Evolutionary conservation across 805 yeast genomes (phyloP).

Genomic region (Metschnikowia gruessii): DNA sequence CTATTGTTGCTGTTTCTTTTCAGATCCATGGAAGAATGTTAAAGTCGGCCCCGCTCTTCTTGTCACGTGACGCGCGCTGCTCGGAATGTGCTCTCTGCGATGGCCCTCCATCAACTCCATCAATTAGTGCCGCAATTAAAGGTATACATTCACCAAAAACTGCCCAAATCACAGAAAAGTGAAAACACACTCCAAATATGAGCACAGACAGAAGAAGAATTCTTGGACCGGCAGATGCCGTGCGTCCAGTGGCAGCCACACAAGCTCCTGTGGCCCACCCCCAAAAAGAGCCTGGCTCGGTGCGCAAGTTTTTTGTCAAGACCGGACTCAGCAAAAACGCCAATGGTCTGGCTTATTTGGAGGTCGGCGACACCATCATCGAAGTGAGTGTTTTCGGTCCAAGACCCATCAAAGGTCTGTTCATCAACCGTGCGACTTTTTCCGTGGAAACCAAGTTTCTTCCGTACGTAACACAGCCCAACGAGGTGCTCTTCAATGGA

Average conservation of each 20-base stretch:
- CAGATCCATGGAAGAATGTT: no score
- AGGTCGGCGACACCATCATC: constrained; percentile 57
- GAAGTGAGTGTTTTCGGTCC: constrained; percentile 85
- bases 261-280: constrained; percentile 1
- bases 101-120: no score
- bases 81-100: no score
- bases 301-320: constrained; percentile 48
- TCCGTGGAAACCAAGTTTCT: constrained; percentile 58
- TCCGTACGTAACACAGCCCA: constrained; percentile 46
- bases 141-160: no score
- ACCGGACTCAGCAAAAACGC: constrained; percentile 68
- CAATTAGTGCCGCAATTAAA: no score
- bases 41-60: no score
- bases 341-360: constrained; percentile 81
- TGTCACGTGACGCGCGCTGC: no score
- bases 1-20: no score
- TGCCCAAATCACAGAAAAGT: no score
- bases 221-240: constrained; percentile 74
- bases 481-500: constrained; percentile 28
- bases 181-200: no score
- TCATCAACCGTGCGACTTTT: constrained; percentile 61
- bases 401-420: constrained; percentile 75
- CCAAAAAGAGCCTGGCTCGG: constrained; percentile 3
- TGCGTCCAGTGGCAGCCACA: constrained; percentile 25
- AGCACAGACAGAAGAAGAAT: constrained; percentile 78